Conservation (phyloP, 352 stramenopile genomes). For the Albugo candida region DNA sequence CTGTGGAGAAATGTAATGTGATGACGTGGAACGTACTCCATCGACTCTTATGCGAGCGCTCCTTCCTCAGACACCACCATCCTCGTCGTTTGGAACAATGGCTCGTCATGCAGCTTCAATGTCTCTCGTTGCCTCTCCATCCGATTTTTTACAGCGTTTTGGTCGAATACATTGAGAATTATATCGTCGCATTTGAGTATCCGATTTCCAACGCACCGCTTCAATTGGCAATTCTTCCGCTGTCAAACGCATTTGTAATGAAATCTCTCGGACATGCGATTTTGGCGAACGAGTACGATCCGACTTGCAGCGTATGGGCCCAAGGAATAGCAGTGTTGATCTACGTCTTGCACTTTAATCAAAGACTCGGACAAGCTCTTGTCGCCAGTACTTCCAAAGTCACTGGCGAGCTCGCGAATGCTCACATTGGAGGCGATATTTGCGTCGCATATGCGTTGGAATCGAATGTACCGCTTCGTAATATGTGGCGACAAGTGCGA, state of each 20-base stretch:
- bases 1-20: background rate
- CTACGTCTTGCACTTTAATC: conserved; percentile 51
- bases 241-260: conserved; percentile 15
- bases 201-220: conserved; percentile 30
- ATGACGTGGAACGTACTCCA: no score
- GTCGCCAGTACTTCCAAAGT: no score
- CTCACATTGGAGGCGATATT: no score
- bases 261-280: conserved; percentile 9
- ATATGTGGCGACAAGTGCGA: no score
- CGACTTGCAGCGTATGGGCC: conserved; percentile 14
- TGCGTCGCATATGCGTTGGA: no score
- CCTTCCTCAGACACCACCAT: conserved; percentile 41
- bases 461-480: no score
- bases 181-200: conserved; percentile 56
- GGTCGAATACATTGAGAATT: conserved; percentile 58
- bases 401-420: no score
- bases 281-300: conserved; percentile 14
- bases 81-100: conserved; percentile 29
- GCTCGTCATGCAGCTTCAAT: conserved; percentile 21
- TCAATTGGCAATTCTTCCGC: conserved; percentile 39
- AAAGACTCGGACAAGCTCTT: conserved; percentile 26
- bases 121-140: conserved; percentile 23
- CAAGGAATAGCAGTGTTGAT: conserved; percentile 21
- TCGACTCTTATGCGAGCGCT: conserved; percentile 32
- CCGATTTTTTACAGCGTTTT: conserved; percentile 29